Evolutionary conservation across 768 basidiomycete species (phyloP).

Genomic region (Boletus sensibilis): DNA sequence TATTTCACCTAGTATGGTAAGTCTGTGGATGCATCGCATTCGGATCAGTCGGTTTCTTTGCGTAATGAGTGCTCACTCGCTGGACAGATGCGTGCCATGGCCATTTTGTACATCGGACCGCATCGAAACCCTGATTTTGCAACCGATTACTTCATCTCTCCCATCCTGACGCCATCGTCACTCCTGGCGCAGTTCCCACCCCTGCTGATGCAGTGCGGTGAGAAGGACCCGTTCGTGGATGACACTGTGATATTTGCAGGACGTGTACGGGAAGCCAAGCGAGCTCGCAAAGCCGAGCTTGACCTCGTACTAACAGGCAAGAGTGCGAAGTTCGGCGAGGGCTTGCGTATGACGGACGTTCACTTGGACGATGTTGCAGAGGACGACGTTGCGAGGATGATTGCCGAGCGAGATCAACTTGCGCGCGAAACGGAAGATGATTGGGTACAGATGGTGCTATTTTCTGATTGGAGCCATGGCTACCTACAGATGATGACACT

Average conservation of each 20-base stretch:
- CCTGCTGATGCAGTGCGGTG: constrained; percentile 90
- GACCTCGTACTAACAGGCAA: constrained; percentile 58
- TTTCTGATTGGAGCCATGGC: constrained; percentile 96
- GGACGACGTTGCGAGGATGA: constrained; percentile 41
- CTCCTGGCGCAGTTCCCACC: constrained; percentile 93
- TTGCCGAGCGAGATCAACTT: constrained; percentile 59
- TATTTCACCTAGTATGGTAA: constrained; percentile 93
- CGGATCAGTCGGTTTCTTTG: not conserved
- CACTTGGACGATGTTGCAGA: constrained; percentile 25
- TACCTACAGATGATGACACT: constrained; percentile 93
- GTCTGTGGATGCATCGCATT: constrained; percentile 29
- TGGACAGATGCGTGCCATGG: constrained; percentile 97
- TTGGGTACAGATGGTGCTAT: constrained; percentile 92
- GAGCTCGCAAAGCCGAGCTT: constrained; percentile 72
- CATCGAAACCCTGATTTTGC: constrained; percentile 91
- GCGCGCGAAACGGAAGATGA: constrained; percentile 79
- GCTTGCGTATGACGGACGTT: constrained; percentile 59
- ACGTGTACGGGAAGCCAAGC: constrained; percentile 91
- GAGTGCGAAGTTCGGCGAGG: constrained; percentile 62
- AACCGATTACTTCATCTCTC: constrained; percentile 94
- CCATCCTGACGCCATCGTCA: constrained; percentile 80
- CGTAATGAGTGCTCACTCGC: constrained; percentile 7
- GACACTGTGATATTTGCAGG: constrained; percentile 98
- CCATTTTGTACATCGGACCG: constrained; percentile 94
- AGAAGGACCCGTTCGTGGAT: constrained; percentile 94